A percentile compares a stretch with the other conserved stretches of the same genome.
Conservation (phyloP, 176 grass and related monocot genomes). For the Carex scoparia region DNA sequence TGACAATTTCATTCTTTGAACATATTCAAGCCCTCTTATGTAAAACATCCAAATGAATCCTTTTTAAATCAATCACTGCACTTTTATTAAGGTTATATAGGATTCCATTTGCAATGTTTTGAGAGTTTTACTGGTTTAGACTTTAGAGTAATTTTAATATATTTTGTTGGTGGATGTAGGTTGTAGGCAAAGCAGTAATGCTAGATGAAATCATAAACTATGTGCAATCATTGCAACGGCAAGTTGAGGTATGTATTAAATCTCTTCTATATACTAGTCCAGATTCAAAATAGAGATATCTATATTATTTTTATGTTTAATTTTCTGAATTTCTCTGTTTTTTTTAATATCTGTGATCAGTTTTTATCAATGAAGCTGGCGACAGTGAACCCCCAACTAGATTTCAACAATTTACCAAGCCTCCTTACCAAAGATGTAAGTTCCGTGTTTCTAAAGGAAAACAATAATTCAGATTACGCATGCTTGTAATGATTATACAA, state of each 20-base stretch:
- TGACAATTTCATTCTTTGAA: not conserved
- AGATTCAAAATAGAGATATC: constrained; percentile 12
- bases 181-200: constrained; percentile 98
- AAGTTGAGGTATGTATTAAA: constrained; percentile 77
- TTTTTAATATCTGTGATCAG: constrained; percentile 42
- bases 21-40: not conserved
- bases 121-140: not conserved
- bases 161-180: constrained; percentile 54
- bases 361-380: constrained; percentile 99
- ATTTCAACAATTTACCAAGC: constrained; percentile 89
- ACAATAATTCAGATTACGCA: not conserved
- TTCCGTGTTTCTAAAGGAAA: not conserved
- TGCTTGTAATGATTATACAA: not conserved
- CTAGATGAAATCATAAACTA: constrained; percentile 99
- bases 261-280: not conserved
- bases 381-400: constrained; percentile 88
- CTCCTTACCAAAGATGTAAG: constrained; percentile 94
- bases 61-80: not conserved
- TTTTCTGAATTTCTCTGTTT: constrained; percentile 34
- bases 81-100: not conserved
- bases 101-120: not conserved
- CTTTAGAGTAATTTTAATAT: not conserved
- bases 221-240: constrained; percentile 94
- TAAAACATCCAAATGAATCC: not conserved
- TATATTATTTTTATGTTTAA: constrained; percentile 14